Evolutionary conservation across 345 rosid species (phyloP).

Genomic region (Bruguiera gymnorhiza): DNA sequence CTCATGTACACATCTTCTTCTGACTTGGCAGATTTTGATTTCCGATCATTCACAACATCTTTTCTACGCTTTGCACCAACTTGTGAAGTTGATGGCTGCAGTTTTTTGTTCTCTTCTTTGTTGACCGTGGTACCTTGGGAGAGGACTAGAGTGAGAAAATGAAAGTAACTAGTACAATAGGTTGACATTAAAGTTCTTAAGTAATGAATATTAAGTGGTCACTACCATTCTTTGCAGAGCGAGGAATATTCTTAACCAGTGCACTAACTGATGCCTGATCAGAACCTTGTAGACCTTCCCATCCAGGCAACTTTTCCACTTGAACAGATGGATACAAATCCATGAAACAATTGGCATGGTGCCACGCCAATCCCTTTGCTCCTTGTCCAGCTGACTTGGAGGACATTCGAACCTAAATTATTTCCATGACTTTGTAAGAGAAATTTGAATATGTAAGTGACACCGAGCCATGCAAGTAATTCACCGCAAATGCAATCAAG

Average conservation of each 20-base stretch:
- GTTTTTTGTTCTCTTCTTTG: constrained; percentile 30
- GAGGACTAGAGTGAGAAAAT: constrained; percentile 19
- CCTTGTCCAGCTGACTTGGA: constrained; percentile 68
- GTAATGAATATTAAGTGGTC: neutral
- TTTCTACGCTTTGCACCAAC: constrained; percentile 62
- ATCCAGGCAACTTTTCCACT: constrained; percentile 69
- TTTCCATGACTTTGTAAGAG: neutral
- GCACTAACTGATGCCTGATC: constrained; percentile 52
- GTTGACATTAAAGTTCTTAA: neutral
- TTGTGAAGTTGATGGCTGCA: constrained; percentile 34
- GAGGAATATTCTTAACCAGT: constrained; percentile 46
- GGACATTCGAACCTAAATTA: constrained; percentile 70
- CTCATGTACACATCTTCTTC: constrained; percentile 42
- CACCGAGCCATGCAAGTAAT: neutral
- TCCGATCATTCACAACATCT: constrained; percentile 37
- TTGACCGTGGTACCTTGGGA: constrained; percentile 31
- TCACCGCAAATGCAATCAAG: neutral
- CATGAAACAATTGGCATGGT: constrained; percentile 77
- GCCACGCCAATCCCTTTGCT: constrained; percentile 72
- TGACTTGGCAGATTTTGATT: constrained; percentile 52
- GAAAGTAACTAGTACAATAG: constrained; percentile 5
- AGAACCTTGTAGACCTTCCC: constrained; percentile 63
- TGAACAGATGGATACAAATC: constrained; percentile 48
- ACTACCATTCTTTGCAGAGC: constrained; percentile 46
- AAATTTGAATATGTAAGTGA: neutral